Evolutionary conservation across 192 early-diverging fungal genomes (phyloP).

Genomic region (Dispira simplex): DNA sequence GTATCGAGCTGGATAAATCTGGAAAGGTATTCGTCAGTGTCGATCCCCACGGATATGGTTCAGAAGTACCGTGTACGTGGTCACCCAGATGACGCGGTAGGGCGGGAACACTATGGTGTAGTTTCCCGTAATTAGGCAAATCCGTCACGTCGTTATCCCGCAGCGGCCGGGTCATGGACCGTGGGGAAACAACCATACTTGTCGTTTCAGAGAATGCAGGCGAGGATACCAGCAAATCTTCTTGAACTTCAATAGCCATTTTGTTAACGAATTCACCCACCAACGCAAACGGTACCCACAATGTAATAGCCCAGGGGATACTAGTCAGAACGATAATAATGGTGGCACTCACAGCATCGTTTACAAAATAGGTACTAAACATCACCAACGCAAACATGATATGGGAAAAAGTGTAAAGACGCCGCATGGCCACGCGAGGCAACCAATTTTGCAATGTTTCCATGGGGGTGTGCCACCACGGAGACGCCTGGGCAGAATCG

Average conservation of each 20-base stretch:
- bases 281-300: slow-evolving; percentile 90
- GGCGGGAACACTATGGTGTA: not conserved
- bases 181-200: not conserved
- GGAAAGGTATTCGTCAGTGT: not conserved
- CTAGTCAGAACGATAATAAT: slow-evolving; percentile 57
- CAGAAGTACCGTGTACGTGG: not conserved
- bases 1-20: not conserved
- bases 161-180: not conserved
- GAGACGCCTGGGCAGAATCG: not conserved
- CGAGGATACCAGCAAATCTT: too few relatives aligned
- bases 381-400: slow-evolving; percentile 48
- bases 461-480: not conserved
- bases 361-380: slow-evolving; percentile 46
- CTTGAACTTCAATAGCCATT: not conserved
- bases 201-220: not conserved
- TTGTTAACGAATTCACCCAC: slow-evolving; percentile 39
- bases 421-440: slow-evolving; percentile 15
- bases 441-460: not conserved
- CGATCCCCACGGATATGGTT: not conserved
- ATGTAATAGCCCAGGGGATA: slow-evolving; percentile 72
- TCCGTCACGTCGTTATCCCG: not conserved
- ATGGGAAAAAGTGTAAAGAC: slow-evolving; percentile 59
- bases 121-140: not conserved
- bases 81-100: not conserved
- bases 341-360: slow-evolving; percentile 38